Evolutionary conservation across 176 grass and related monocot species (phyloP).

Genomic region (Dendrocalamus sinicus): DNA sequence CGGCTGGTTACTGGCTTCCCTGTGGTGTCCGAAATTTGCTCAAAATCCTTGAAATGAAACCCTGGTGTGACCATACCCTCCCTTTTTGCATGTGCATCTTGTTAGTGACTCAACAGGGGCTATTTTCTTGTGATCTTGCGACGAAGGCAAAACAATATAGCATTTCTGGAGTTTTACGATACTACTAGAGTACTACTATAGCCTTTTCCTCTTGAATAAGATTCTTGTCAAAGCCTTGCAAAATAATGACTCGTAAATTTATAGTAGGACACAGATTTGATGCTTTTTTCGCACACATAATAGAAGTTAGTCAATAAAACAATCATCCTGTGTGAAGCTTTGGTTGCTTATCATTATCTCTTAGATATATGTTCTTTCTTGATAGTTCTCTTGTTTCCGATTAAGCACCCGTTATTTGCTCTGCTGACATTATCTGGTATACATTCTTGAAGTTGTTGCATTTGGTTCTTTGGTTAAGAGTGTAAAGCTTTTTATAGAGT

Average conservation of each 20-base stretch:
- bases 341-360: neutral
- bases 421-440: neutral
- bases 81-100: neutral
- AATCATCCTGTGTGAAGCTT: neutral
- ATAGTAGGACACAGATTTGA: neutral
- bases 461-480: neutral
- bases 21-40: neutral
- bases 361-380: neutral
- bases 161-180: neutral
- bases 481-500: neutral
- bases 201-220: neutral
- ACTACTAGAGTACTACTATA: too few species aligned
- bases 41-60: neutral
- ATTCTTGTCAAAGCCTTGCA: neutral
- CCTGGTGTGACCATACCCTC: neutral
- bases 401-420: neutral
- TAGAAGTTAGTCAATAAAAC: neutral
- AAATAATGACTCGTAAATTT: neutral
- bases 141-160: neutral
- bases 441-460: neutral
- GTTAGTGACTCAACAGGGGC: neutral
- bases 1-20: neutral
- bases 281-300: neutral
- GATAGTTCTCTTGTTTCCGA: neutral
- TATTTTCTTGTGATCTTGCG: neutral